Conservation (phyloP, 768 basidiomycete genomes). For the Gyrodon lividus region DNA sequence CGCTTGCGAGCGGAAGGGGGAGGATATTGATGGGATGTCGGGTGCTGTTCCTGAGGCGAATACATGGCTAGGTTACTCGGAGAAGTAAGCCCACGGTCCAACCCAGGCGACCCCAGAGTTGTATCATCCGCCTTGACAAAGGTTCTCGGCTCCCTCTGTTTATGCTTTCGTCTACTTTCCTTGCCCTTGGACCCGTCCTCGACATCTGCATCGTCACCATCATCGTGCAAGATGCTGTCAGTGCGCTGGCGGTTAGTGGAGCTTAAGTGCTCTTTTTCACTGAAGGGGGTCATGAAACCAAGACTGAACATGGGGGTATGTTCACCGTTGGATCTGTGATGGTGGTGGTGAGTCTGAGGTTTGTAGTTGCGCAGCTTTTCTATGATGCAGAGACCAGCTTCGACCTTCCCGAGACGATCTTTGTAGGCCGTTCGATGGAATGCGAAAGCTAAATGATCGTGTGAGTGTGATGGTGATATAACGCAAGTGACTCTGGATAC, state of each 20-base stretch:
- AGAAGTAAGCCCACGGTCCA: constrained; percentile 13
- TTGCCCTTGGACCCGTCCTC: constrained; percentile 18
- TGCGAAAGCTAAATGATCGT: constrained; percentile 50
- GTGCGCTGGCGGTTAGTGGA: constrained; percentile 32
- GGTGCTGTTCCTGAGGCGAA: constrained; percentile 7
- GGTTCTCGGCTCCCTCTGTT: constrained; percentile 2
- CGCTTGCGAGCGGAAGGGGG: constrained; percentile 27
- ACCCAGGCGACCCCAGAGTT: constrained; percentile 6
- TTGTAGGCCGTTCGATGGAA: constrained; percentile 79
- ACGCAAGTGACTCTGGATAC: constrained; percentile 20
- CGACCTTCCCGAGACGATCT: constrained; percentile 64
- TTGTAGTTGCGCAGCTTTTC: constrained; percentile 68
- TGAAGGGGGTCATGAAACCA: constrained; percentile 32
- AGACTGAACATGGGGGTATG: constrained; percentile 45
- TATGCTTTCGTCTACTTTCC: constrained; percentile 33
- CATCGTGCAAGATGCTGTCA: constrained; percentile 22
- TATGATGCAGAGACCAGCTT: constrained; percentile 52
- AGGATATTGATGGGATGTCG: constrained; percentile 38
- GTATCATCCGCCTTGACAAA: constrained; percentile 4
- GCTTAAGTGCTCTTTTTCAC: constrained; percentile 48
- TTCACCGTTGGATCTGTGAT: constrained; percentile 34
- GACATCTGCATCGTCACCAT: constrained; percentile 31
- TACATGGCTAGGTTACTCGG: constrained; percentile 1
- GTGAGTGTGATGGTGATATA: not conserved
- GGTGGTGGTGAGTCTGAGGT: constrained; percentile 40